Evolutionary conservation across 1,284 basidiomycete species (phyloP).

Genomic region (Leucoagaricus sp.): DNA sequence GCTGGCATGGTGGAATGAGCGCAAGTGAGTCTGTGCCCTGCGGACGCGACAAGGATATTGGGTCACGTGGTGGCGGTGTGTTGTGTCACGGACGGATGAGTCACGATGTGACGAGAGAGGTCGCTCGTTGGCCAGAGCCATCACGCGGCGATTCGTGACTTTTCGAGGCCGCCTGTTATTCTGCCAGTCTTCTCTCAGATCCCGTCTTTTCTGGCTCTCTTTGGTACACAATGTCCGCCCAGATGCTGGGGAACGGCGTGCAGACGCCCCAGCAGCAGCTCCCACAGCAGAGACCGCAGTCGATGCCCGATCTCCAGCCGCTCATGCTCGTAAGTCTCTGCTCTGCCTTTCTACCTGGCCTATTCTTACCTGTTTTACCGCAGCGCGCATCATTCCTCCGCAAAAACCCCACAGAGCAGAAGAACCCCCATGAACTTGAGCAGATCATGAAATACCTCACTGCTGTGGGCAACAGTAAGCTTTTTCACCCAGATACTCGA

Average conservation of each 20-base stretch:
- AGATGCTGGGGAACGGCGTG: slow-evolving; percentile 36
- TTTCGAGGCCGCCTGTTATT: slow-evolving; percentile 22
- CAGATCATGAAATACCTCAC: slow-evolving; percentile 45
- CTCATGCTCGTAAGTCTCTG: slow-evolving; percentile 35
- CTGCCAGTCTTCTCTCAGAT: slow-evolving; percentile 8
- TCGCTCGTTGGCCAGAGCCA: slow-evolving; percentile 19
- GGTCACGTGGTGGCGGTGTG: slow-evolving; percentile 30
- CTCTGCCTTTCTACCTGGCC: slow-evolving; percentile 14
- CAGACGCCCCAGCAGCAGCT: slow-evolving; percentile 32
- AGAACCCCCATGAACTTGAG: slow-evolving; percentile 45
- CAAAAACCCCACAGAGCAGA: slow-evolving; percentile 49
- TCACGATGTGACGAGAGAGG: slow-evolving; percentile 16
- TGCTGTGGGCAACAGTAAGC: slow-evolving; percentile 38
- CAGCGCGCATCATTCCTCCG: slow-evolving; percentile 49
- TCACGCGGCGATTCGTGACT: slow-evolving; percentile 35
- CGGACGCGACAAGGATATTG: slow-evolving; percentile 31
- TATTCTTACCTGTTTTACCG: slow-evolving; percentile 15
- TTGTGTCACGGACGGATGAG: slow-evolving; percentile 11
- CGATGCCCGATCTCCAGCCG: slow-evolving; percentile 36
- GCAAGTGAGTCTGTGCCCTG: slow-evolving; percentile 4
- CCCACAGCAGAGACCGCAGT: slow-evolving; percentile 26
- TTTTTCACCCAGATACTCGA: slow-evolving; percentile 9
- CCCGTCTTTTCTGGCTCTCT: background rate
- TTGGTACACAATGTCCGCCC: slow-evolving; percentile 31
- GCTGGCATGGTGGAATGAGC: slow-evolving; percentile 57